These are phyloP conservation scores for Speleostelium caveatum DNA, from an alignment of 78 protist species.

Conservation along the genomic window DNA sequence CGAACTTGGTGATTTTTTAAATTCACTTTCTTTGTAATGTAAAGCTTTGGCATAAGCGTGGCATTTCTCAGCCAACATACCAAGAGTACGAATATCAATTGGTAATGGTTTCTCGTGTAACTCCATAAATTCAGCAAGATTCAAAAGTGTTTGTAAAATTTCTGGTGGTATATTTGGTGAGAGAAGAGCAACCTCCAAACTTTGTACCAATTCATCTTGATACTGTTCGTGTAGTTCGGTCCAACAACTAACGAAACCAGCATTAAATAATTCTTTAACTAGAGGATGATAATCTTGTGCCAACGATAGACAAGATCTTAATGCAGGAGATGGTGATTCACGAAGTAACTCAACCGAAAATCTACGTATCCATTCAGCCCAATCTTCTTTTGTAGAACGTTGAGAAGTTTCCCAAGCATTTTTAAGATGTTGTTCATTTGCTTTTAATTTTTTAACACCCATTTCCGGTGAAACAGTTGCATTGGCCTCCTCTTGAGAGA, in stretches of 20 bases:
- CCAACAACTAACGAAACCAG: constrained; percentile 97
- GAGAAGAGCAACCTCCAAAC: constrained; percentile 68
- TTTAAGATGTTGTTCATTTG: constrained; percentile 84
- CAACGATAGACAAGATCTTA: constrained; percentile 93
- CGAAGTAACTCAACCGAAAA: constrained; percentile 93
- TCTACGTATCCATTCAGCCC: constrained; percentile 96
- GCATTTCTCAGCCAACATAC: constrained; percentile 93
- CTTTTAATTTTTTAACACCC: constrained; percentile 70
- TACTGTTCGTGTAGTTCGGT: constrained; percentile 87
- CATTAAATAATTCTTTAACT: constrained; percentile 97
- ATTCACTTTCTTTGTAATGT: constrained; percentile 93
- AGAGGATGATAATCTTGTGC: constrained; percentile 93
- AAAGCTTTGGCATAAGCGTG: constrained; percentile 98
- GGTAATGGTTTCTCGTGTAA: constrained; percentile 92
- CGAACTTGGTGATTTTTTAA: constrained; percentile 56
- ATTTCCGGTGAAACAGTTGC: constrained; percentile 43
- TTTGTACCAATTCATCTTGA: constrained; percentile 69
- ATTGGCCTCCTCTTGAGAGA: neutral
- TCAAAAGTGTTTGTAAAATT: constrained; percentile 91
- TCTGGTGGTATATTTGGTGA: constrained; percentile 94
- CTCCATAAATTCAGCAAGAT: constrained; percentile 98
- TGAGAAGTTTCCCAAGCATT: constrained; percentile 93
- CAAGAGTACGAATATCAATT: constrained; percentile 87
- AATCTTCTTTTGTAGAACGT: constrained; percentile 93
- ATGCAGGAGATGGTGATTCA: constrained; percentile 96